phyloP scores from a whole-genome alignment of 177 flowering plant genomes.

The Vitis hybrid region DNA sequence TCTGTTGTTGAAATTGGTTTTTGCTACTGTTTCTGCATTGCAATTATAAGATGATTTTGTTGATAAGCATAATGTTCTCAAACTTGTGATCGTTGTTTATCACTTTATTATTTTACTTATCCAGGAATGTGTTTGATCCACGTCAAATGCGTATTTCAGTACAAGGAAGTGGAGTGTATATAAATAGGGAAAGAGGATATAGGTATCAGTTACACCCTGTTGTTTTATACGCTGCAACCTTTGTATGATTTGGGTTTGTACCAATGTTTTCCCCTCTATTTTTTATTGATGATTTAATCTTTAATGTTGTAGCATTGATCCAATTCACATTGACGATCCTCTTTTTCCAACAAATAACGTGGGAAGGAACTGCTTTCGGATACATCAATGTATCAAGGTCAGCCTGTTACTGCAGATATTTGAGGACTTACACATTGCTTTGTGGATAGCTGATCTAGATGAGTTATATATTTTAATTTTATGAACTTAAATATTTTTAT shows the following conservation, averaged over 20 bases:
- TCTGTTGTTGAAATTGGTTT: background rate
- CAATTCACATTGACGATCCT: slow-evolving; percentile 94
- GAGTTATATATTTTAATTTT: background rate
- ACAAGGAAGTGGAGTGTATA: slow-evolving; percentile 86
- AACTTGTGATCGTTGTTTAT: background rate
- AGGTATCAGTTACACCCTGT: slow-evolving; percentile 43
- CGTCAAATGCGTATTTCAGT: slow-evolving; percentile 95
- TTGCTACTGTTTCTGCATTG: background rate
- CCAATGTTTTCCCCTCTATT: background rate
- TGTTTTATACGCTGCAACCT: slow-evolving; percentile 1
- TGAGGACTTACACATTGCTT: background rate
- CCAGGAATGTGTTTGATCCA: slow-evolving; percentile 95
- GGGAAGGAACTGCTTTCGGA: slow-evolving; percentile 93
- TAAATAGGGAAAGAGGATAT: slow-evolving; percentile 82
- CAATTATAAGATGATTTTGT: background rate
- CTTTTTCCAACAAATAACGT: slow-evolving; percentile 88
- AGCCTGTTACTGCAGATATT: slow-evolving; percentile 3
- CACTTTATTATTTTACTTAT: slow-evolving; percentile 3
- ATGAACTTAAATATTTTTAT: background rate
- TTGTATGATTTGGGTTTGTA: background rate
- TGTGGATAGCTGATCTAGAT: background rate
- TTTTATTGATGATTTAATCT: slow-evolving; percentile 6
- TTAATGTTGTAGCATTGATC: slow-evolving; percentile 75
- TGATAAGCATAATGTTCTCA: background rate
- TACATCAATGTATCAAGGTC: slow-evolving; percentile 98